Conservation (phyloP, 768 basidiomycete genomes). For the Lenzites betulinus region DNA sequence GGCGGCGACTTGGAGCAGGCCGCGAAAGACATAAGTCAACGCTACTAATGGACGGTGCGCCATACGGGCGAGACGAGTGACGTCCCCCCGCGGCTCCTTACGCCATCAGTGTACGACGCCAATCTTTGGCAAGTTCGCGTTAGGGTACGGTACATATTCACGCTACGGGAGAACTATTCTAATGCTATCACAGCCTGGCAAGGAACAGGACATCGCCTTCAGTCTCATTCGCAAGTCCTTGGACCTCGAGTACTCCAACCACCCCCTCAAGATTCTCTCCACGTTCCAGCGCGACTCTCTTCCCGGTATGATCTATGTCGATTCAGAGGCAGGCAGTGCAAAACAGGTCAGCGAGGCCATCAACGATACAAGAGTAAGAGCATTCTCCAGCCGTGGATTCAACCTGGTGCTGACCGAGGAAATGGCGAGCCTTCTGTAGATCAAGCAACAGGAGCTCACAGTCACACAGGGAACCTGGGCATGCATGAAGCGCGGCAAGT, state of each 20-base stretch:
- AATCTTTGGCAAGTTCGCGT: no score
- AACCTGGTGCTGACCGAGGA: no score
- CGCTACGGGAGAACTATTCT: neutral
- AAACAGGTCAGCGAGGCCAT: constrained; percentile 86
- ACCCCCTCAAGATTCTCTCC: constrained; percentile 84
- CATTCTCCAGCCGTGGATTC: no score
- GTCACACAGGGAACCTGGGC: constrained; percentile 92
- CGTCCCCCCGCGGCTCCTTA: constrained; percentile 88
- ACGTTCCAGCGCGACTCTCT: constrained; percentile 96
- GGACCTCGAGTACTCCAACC: constrained; percentile 74
- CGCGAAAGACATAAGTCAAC: constrained; percentile 76
- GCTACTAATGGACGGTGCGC: constrained; percentile 71
- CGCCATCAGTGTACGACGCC: constrained; percentile 97
- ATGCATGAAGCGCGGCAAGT: constrained; percentile 90
- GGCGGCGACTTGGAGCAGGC: constrained; percentile 83
- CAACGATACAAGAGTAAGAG: no score
- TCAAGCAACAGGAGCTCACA: no score
- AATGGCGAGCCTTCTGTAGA: no score
- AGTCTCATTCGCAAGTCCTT: constrained; percentile 93
- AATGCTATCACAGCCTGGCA: constrained; percentile 57
- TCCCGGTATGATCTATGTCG: constrained; percentile 93
- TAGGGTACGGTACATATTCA: constrained; percentile 55
- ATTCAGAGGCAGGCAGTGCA: constrained; percentile 89
- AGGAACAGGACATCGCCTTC: no score
- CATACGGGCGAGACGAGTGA: constrained; percentile 93